Conservation (phyloP, 306 rosid genomes). For the Inga laurina region DNA sequence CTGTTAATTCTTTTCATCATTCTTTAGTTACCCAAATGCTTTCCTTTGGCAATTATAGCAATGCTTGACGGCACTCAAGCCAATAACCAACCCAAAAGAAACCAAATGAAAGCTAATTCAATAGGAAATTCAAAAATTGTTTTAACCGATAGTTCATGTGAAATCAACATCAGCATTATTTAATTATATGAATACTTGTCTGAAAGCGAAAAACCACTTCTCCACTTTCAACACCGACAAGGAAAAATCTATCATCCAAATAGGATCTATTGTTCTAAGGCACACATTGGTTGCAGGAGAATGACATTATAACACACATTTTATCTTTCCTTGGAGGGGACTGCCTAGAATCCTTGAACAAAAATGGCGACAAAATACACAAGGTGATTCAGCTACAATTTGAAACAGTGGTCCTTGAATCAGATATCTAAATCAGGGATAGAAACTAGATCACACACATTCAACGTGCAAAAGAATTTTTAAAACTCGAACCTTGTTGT, state of each 20-base stretch:
- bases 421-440: not conserved
- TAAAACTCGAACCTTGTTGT: conserved; percentile 73
- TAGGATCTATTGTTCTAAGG: not conserved
- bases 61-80: not conserved
- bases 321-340: not conserved
- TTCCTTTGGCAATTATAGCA: conserved; percentile 8
- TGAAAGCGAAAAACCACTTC: not conserved
- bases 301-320: not conserved
- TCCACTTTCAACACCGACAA: not conserved
- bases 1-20: not conserved
- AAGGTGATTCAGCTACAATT: conserved; percentile 6
- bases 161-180: not conserved
- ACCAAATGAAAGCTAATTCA: not conserved
- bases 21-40: not conserved
- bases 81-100: not conserved
- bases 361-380: not conserved
- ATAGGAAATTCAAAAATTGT: not conserved
- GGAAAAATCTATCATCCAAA: not conserved
- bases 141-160: not conserved
- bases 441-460: conserved; percentile 18
- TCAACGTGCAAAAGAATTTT: conserved; percentile 4
- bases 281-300: not conserved
- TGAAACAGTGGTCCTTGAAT: not conserved
- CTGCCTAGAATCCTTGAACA: not conserved
- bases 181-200: not conserved